These are phyloP conservation scores for Penicillium glabrum DNA, from an alignment of 2,329 filamentous ascomycete genomes.

Conservation along the genomic window DNA sequence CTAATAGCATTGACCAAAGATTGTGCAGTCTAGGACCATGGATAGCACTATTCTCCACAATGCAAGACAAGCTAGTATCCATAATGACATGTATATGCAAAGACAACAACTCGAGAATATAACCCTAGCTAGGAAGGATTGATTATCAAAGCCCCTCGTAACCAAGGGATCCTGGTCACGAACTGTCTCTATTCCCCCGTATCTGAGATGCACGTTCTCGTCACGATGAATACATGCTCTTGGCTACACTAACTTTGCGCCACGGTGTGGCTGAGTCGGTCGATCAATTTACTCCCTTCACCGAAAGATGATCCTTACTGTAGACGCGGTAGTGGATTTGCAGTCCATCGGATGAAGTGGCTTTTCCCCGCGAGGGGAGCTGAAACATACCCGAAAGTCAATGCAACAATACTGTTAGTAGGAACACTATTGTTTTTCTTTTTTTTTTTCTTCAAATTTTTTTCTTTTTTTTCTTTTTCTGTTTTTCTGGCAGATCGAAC, in stretches of 20 bases:
- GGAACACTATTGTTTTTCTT: neutral
- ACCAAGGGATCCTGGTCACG: neutral
- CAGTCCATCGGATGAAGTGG: neutral
- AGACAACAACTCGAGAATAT: neutral
- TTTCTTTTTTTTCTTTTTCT: neutral
- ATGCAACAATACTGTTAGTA: neutral
- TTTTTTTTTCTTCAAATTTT: neutral
- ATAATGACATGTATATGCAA: neutral
- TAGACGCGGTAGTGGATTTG: neutral
- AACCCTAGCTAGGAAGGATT: neutral
- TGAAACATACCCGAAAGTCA: constrained; percentile 5
- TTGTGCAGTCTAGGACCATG: neutral
- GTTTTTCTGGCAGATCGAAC: neutral
- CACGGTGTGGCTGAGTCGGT: constrained; percentile 17
- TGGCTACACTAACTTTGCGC: neutral
- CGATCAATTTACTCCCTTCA: constrained; percentile 7
- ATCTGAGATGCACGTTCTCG: neutral
- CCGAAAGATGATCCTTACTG: constrained; percentile 7
- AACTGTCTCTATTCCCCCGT: neutral
- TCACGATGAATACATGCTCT: neutral
- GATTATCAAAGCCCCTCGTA: neutral
- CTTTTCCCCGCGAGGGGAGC: constrained; percentile 12
- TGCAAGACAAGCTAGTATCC: neutral
- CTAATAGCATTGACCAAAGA: neutral
- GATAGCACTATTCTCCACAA: neutral